phyloP scores from a whole-genome alignment of 352 stramenopile genomes.

The Phytophthora chlamydospora region DNA sequence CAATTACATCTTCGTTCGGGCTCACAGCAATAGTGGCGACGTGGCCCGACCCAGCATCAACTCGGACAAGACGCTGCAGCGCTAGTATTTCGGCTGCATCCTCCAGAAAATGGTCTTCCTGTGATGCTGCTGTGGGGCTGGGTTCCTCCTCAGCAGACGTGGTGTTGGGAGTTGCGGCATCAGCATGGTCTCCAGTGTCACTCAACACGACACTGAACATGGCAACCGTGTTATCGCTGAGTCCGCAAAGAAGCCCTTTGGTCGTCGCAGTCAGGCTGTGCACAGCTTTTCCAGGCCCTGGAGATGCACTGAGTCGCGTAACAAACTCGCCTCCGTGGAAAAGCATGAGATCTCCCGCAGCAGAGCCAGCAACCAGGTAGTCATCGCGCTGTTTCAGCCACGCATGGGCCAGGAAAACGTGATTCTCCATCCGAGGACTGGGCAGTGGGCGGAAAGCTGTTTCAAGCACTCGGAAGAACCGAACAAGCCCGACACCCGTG shows the following conservation, averaged over 20 bases:
- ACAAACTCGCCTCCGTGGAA: constrained; percentile 85
- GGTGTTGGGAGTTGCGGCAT: constrained; percentile 33
- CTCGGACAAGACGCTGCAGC: constrained; percentile 63
- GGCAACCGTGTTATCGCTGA: constrained; percentile 70
- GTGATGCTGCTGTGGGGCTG: constrained; percentile 2
- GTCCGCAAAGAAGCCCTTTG: constrained; percentile 82
- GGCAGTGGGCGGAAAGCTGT: constrained; percentile 87
- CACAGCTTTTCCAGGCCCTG: constrained; percentile 54
- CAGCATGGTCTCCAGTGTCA: constrained; percentile 35
- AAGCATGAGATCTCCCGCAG: constrained; percentile 84
- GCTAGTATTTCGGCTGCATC: constrained; percentile 48
- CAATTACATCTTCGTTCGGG: constrained; percentile 76
- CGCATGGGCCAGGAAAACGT: constrained; percentile 82
- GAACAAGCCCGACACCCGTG: constrained; percentile 78
- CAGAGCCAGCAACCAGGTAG: constrained; percentile 86
- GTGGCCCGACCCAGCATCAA: constrained; percentile 51
- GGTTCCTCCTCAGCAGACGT: constrained; percentile 24
- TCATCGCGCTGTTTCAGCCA: constrained; percentile 93
- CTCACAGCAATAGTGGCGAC: constrained; percentile 71
- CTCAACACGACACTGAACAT: constrained; percentile 61
- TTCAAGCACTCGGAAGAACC: constrained; percentile 92
- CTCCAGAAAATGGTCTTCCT: constrained; percentile 32
- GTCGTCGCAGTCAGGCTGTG: constrained; percentile 65
- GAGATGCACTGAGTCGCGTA: constrained; percentile 58
- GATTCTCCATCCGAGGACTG: constrained; percentile 69